Evolutionary conservation across 352 stramenopile genomes (phyloP).

Genomic region (Pythium biforme): DNA sequence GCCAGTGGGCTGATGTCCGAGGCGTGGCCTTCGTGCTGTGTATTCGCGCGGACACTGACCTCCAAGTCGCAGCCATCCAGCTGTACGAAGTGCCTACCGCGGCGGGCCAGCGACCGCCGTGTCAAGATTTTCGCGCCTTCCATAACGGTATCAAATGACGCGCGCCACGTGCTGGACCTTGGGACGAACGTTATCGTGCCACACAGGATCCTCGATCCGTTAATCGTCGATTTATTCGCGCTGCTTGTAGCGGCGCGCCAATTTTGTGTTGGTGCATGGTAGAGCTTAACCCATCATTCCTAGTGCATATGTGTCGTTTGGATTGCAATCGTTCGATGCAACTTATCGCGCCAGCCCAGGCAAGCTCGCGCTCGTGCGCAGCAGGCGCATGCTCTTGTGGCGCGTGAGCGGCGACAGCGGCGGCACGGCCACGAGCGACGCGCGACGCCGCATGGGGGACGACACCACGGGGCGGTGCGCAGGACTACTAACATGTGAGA

Average conservation of each 20-base stretch:
- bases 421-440: conserved; percentile 9
- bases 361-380: conserved; percentile 1
- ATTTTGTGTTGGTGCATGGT: background rate
- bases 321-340: too few relatives aligned
- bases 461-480: too few relatives aligned
- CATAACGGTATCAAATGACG: too few relatives aligned
- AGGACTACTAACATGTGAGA: background rate
- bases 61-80: background rate
- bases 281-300: too few relatives aligned
- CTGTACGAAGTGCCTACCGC: background rate
- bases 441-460: conserved; percentile 12
- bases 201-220: too few relatives aligned
- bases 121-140: background rate
- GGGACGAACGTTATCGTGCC: too few relatives aligned
- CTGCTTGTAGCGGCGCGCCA: too few relatives aligned
- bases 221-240: too few relatives aligned
- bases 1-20: background rate
- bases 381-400: conserved; percentile 1
- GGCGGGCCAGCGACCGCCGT: too few relatives aligned
- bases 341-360: background rate
- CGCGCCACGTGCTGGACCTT: too few relatives aligned
- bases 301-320: too few relatives aligned
- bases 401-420: conserved; percentile 11
- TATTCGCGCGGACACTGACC: background rate
- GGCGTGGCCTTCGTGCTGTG: background rate